Conservation (phyloP, 2,329 filamentous ascomycete genomes). For the Cercospora sesami region DNA sequence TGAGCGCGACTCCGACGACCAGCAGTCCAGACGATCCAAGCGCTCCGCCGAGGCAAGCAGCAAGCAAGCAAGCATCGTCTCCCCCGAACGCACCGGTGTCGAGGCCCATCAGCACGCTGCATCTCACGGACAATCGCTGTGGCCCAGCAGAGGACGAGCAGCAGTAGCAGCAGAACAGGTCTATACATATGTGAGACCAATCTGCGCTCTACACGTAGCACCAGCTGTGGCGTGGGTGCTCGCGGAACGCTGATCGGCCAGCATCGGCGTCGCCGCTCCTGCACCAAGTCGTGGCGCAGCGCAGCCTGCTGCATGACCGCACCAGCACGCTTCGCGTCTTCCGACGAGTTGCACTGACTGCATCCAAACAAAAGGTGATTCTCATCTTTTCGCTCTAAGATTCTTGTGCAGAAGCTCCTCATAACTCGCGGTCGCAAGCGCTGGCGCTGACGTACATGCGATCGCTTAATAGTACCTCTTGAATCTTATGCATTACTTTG, state of each 20-base stretch:
- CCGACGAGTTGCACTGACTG: not conserved
- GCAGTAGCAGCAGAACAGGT: slow-evolving; percentile 4
- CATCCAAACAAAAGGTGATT: slow-evolving; percentile 8
- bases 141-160: not conserved
- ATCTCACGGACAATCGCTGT: not conserved
- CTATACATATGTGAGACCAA: slow-evolving; percentile 11
- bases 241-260: not conserved
- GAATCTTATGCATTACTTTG: not conserved
- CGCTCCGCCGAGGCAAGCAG: not conserved
- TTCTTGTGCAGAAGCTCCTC: not conserved
- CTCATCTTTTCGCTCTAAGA: not conserved
- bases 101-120: not conserved
- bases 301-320: not conserved
- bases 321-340: slow-evolving; percentile 7
- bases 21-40: not conserved
- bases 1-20: not conserved
- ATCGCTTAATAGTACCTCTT: not conserved
- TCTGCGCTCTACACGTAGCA: slow-evolving; percentile 12
- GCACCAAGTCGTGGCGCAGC: not conserved
- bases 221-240: slow-evolving; percentile 4
- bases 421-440: slow-evolving; percentile 5
- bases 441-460: slow-evolving; percentile 8
- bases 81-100: not conserved
- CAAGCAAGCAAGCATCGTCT: not conserved
- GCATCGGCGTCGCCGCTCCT: slow-evolving; percentile 2